Conservation (phyloP, 257 asterid genomes). For the Nicotiana obtusifolia region DNA sequence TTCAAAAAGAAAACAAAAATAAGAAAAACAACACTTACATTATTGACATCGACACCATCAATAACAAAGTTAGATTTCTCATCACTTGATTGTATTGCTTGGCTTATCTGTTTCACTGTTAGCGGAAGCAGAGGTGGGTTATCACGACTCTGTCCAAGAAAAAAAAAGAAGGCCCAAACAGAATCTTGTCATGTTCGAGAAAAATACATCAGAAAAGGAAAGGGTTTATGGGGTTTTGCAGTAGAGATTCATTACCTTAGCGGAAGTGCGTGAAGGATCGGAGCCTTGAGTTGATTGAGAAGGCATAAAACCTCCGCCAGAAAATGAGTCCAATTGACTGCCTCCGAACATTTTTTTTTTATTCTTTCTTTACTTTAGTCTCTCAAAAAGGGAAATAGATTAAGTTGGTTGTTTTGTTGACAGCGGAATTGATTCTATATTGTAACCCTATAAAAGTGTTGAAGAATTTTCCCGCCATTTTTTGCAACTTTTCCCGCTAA, state of each 20-base stretch:
- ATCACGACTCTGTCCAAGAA: conserved; percentile 59
- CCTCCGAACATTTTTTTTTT: conserved; percentile 44
- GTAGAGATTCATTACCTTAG: conserved; percentile 39
- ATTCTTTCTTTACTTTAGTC: neutral
- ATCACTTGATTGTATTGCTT: conserved; percentile 55
- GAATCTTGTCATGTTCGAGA: neutral
- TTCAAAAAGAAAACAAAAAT: neutral
- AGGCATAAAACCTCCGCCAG: conserved; percentile 38
- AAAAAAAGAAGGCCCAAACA: neutral
- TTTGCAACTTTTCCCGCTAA: too few relatives aligned
- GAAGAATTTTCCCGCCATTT: too few relatives aligned
- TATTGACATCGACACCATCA: conserved; percentile 78
- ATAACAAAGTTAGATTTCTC: conserved; percentile 56
- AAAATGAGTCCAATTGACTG: conserved; percentile 44
- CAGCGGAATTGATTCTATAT: neutral
- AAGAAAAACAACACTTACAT: conserved; percentile 27
- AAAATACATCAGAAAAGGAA: neutral
- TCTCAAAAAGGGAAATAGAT: neutral
- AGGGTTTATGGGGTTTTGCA: neutral
- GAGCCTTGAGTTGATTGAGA: conserved; percentile 30
- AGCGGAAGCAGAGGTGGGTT: conserved; percentile 66
- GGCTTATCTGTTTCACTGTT: conserved; percentile 80
- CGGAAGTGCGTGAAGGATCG: conserved; percentile 46
- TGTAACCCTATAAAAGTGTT: neutral
- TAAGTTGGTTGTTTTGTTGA: neutral